Base-by-base conservation (phyloP, 805 yeast genomes). In the Wickerhamomyces subpelliculosus region DNA sequence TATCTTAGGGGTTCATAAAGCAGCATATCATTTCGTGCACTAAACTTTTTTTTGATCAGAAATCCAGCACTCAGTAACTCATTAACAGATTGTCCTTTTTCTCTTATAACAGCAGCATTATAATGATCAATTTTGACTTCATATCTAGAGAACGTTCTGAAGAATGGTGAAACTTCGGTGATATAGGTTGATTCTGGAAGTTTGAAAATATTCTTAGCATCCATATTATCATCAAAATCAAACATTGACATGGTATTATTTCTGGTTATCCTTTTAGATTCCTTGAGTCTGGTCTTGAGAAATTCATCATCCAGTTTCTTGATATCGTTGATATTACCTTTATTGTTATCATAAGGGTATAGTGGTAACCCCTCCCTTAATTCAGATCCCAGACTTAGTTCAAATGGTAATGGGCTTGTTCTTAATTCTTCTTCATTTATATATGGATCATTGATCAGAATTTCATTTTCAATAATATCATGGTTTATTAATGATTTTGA, bases 361-460 rank as follows among this genome's bases (percentile, higher is more conserved):
- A 6, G 2, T 8, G 57, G 51, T 8, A 52, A 25, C 2, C 14
- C 10, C 2, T 11, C 4, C 2, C 9, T 10, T 0, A 51, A 12
- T 21, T 46, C 51, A 10, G 32, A 8, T 0, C 68, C 64, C 5
- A 64, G 47, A 39, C 63, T 57, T n/a, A 53, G 43, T 43, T 72
- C 78, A 39, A 59, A 64, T 3, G 69, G 65, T 23, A 67, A 39
- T 6, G 64, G 46, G 2, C 47, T 42, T 18, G 62, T 64, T 2
- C 36, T 44, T 13, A 61, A 37, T n/a, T 46, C 48, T 9, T 50
- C 51, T 5, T 66, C 67, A 42, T 59, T 62, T 22, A 70, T 48
- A 27, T 46, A 48, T 28, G 58, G 54, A 14, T 64, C 49, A 36
- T 61, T 65, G 8, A 60, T 40, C 4, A 69, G 50, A 32, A 67